Evolutionary conservation across 768 basidiomycete genomes (phyloP), one percentile per base, ranked within the genome.

Genomic region (Suillus lakei): DNA sequence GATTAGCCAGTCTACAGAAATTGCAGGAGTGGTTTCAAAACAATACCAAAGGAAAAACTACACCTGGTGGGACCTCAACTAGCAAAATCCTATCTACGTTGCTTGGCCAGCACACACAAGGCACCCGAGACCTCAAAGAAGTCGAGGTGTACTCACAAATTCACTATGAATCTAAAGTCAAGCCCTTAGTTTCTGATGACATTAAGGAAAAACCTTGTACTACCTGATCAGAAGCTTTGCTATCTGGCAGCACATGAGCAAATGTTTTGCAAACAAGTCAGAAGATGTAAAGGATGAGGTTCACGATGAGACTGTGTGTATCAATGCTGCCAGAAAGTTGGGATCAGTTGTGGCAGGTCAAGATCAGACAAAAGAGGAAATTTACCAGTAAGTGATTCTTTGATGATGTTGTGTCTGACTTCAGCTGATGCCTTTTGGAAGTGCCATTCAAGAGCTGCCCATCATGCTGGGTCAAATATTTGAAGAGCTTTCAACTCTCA

Each of bases 91-190:
- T 58, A 58, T 34, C 8, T 4, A 36, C n/a, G 5, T 3, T 58
- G 39, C 56, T 58, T 3, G 30, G 30, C 9, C 30, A 58, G 39
- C 30, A 4, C 8, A 9, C 32, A 26, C 9, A 15, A 39, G 56
- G 56, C 39, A 58, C 39, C 2, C 56, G 3, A n/a, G 30, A 58
- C 39, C 4, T 58, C 3, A 58, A 58, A n/a, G n/a, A 58, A 39
- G 26, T 58, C 7, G 28, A 56, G n/a, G 55, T 56, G 21, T 56
- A 56, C 55, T 56, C 28, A 16, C 30, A 56, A 56, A n/a, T 48
- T 48, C 46, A 48, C 46, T 48, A 48, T 48, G n/a, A 48, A 23
- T 48, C 46, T 23, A 48, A 48, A 23, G 46, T 48, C 46, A 48
- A 48, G 46, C 46, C 46, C 46, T 48, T 48, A 23, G 46, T 48